Base-by-base conservation (phyloP, 768 basidiomycete species). In the Leucocoprinus leucothites region DNA sequence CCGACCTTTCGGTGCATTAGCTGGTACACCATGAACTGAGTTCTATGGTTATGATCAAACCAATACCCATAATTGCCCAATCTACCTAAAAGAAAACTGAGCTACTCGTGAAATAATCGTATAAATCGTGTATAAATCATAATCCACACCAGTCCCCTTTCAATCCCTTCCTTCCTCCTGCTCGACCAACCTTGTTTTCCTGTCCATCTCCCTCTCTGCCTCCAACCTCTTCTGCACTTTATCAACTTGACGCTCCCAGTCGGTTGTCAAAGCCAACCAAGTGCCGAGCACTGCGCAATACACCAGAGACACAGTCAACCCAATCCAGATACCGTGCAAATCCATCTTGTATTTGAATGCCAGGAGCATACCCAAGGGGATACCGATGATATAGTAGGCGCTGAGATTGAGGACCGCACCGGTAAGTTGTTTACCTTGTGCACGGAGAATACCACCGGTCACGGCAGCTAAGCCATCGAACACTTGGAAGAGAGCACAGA, bases 311-410 rank as follows among this genome's bases (percentile, higher is more conserved):
- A 81, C 64, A 0, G 89, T 89, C 36, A 95, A 71, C 13, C 94
- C 94, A 38, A 88, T 75, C 94, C 94, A 97, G 14, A 97, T 78
- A 0, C 94, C 94, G 18, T 75, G 72, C 11, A 97, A 74, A 0
- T 75, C 82, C 67, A 81, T 75, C 35, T 74, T 67, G 9, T 65
- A 66, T 48, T 72, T 73, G 73, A 94, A 93, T 2, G 89, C 77
- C 3, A 95, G 82, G 69, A 80, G 89, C 48, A 93, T 70, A 13
- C 91, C 94, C 43, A 91, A 74, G 0, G 94, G 94, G 48, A 96
- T 87, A 25, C 91, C 91, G 58, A 94, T 70, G 54, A 86, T 69
- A 62, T 96, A 94, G 69, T 94, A 94, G 2, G 87, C 85, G 47
- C 82, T 82, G 16, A 94, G 71, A 65, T 94, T 94, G 53, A 94